A percentile compares a stretch with the other conserved stretches of the same genome.
Evolutionary conservation across 2,329 filamentous ascomycete species (phyloP).

Genomic region (Cladosporium sp.): DNA sequence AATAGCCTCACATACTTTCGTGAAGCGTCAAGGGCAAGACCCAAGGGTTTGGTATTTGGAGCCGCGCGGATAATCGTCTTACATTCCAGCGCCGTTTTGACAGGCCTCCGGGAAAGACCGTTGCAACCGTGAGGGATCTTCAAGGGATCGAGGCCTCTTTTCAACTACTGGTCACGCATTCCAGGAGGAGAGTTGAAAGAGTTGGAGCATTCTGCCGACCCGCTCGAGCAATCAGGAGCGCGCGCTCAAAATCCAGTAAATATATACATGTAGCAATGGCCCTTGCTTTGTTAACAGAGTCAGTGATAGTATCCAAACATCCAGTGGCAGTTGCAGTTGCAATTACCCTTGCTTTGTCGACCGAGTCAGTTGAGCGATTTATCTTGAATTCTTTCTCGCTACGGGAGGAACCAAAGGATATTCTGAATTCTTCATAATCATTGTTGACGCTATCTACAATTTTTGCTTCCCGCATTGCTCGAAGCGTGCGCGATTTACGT

Average conservation of each 20-base stretch:
- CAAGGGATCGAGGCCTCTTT: not conserved
- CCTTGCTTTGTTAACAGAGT: too few relatives aligned
- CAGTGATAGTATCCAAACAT: too few relatives aligned
- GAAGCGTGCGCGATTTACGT: conserved; percentile 52
- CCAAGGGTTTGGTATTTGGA: not conserved
- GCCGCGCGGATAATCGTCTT: not conserved
- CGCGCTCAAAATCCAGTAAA: too few relatives aligned
- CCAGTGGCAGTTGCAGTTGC: not conserved
- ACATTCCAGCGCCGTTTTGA: not conserved
- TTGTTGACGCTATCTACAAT: conserved; percentile 14
- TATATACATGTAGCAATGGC: too few relatives aligned
- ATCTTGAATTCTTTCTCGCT: not conserved
- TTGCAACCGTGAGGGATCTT: not conserved
- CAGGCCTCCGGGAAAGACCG: not conserved
- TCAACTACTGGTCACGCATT: too few relatives aligned
- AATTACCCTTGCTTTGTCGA: not conserved
- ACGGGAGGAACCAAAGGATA: not conserved
- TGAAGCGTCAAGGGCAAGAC: not conserved
- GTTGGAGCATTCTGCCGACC: conserved; percentile 20
- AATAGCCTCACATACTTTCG: conserved; percentile 6
- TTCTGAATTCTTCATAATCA: conserved; percentile 4
- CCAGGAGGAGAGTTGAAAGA: too few relatives aligned
- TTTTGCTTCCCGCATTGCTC: not conserved
- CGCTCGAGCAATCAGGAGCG: not conserved
- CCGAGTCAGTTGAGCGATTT: not conserved